Base-by-base conservation (phyloP, 2,329 filamentous ascomycete genomes). In the Penicillium sp. region DNA sequence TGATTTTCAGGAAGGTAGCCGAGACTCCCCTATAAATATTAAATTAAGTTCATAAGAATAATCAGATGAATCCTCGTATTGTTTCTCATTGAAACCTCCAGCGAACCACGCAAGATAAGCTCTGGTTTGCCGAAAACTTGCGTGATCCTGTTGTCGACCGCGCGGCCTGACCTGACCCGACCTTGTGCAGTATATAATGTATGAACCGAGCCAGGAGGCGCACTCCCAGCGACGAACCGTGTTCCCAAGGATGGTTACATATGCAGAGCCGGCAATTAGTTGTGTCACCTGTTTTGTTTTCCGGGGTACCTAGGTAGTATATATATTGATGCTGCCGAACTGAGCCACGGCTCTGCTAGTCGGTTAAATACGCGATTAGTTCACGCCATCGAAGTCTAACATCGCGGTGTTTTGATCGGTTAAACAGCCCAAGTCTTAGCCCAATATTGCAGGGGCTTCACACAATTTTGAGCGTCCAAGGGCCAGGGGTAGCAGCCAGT, bases 311-410 rank as follows among this genome's bases (percentile, higher is more conserved):
- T 16, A n/a, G n/a, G 2, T 40, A 6, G 35, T 16, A 40, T 9
- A n/a, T n/a, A n/a, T n/a, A n/a, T n/a, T n/a, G n/a, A n/a, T n/a
- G n/a, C n/a, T n/a, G n/a, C n/a, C n/a, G n/a, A n/a, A n/a, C n/a
- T n/a, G n/a, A n/a, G n/a, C 16, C 7, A 1, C 3, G 6, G n/a
- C 43, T 52, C 50, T 52, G 50, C 38, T 52, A 52, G 45, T 30
- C 30, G 50, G 50, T 52, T 52, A 52, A 52, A 45, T 52, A 52
- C 43, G 20, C 35, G 23, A 40, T 9, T n/a, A n/a, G 28, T n/a
- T n/a, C n/a, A n/a, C n/a, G n/a, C n/a, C n/a, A n/a, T n/a, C n/a
- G 23, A 42, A 51, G 33, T 21, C 38, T 18, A 14, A 42, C 6
- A 38, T 14, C 4, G 8, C 26, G 8, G 26, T 4, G 2, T 18